Conservation (phyloP, 1,284 basidiomycete species). For the Puccinia brachypodii region DNA sequence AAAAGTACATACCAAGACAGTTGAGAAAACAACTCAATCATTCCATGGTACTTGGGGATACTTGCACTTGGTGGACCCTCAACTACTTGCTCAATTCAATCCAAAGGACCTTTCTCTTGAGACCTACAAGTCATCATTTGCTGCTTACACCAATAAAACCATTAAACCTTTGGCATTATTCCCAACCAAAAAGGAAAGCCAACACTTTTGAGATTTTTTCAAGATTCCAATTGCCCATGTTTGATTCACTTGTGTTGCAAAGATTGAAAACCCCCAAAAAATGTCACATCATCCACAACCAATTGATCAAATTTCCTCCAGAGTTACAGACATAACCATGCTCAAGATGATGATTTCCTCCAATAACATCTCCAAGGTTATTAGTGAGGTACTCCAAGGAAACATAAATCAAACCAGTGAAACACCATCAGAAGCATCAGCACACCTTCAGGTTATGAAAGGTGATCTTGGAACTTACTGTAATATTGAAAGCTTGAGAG, state of each 20-base stretch:
- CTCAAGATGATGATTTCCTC: conserved; percentile 3
- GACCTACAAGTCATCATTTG: neutral
- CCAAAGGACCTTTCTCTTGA: neutral
- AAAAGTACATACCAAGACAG: neutral
- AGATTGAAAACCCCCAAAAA: neutral
- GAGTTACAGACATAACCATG: neutral
- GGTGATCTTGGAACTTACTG: neutral
- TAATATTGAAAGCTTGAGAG: neutral
- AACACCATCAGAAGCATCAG: neutral
- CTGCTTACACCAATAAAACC: neutral
- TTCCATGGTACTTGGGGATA: conserved; percentile 17
- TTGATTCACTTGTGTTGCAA: neutral
- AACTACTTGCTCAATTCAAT: neutral
- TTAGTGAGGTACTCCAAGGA: neutral
- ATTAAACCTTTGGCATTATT: neutral
- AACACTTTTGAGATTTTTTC: neutral
- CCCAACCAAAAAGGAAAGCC: too few species aligned
- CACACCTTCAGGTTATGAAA: neutral
- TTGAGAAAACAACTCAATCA: neutral
- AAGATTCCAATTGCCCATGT: neutral
- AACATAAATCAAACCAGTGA: neutral
- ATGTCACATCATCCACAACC: neutral
- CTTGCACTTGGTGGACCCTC: neutral
- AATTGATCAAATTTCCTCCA: neutral
- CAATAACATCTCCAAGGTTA: neutral